phyloP scores from a whole-genome alignment of 1,139 yeast species.

The Yamadazyma friedrichii region DNA sequence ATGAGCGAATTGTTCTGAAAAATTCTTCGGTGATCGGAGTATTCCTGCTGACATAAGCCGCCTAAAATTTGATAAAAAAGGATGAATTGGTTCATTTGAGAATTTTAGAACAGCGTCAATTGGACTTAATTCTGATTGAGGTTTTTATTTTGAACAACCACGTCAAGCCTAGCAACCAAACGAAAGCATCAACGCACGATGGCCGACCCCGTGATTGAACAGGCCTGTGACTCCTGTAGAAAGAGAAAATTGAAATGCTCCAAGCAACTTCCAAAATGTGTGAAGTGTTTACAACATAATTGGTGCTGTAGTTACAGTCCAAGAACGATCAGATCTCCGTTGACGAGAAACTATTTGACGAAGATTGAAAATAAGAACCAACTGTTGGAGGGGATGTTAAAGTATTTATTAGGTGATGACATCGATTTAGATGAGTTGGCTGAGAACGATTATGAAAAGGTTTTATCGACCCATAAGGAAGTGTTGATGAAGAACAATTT shows the following conservation, averaged over 20 bases:
- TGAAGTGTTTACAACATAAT: conserved; percentile 68
- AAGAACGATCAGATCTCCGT: conserved; percentile 71
- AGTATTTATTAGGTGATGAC: conserved; percentile 32
- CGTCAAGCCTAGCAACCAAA: too few relatives aligned
- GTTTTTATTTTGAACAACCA: too few relatives aligned
- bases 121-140: too few relatives aligned
- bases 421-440: conserved; percentile 22
- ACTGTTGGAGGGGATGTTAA: conserved; percentile 53
- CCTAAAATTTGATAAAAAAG: too few relatives aligned
- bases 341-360: conserved; percentile 79
- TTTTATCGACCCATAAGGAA: conserved; percentile 21
- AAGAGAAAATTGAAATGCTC: conserved; percentile 58
- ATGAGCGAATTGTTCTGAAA: too few relatives aligned
- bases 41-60: neutral
- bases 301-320: conserved; percentile 83
- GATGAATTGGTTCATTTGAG: too few relatives aligned
- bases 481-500: conserved; percentile 5
- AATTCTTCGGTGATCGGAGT: conserved; percentile 4
- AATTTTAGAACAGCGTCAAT: too few relatives aligned
- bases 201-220: conserved; percentile 31
- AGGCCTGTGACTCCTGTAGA: conserved; percentile 60
- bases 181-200: neutral
- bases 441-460: conserved; percentile 20
- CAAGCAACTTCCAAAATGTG: conserved; percentile 70
- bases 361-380: conserved; percentile 66